phyloP scores from a whole-genome alignment of 495 filamentous ascomycete genomes.

The Penicillium simplicissimum region DNA sequence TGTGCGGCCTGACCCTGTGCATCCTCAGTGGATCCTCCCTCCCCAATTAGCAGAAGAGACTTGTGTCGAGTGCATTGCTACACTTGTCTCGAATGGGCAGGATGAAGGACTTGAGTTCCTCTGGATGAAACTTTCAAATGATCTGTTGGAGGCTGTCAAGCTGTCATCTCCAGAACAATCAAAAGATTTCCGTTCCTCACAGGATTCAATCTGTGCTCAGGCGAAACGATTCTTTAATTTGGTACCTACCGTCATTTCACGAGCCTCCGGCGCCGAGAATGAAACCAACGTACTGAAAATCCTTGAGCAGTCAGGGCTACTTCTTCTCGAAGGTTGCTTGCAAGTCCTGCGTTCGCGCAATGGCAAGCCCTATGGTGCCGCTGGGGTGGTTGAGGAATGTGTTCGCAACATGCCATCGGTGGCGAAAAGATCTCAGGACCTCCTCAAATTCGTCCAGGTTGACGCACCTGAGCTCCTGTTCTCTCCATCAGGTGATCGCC shows the following conservation, averaged over 20 bases:
- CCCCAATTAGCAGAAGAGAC: conserved; percentile 37
- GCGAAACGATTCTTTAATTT: conserved; percentile 64
- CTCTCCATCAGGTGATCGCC: conserved; percentile 53
- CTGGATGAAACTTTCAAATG: conserved; percentile 57
- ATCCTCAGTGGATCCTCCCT: conserved; percentile 52
- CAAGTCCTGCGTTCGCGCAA: conserved; percentile 58
- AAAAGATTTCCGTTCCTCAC: conserved; percentile 69
- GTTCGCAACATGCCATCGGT: conserved; percentile 45
- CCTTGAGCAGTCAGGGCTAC: conserved; percentile 30
- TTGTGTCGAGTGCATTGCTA: conserved; percentile 41
- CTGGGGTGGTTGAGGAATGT: conserved; percentile 59
- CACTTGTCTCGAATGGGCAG: conserved; percentile 28
- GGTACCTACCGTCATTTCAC: conserved; percentile 47
- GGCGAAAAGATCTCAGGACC: conserved; percentile 31
- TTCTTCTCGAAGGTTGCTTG: conserved; percentile 52
- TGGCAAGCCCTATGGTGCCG: conserved; percentile 82
- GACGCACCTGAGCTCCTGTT: conserved; percentile 53
- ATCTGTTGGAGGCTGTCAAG: conserved; percentile 61
- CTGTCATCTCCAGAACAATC: conserved; percentile 77
- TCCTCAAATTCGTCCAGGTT: conserved; percentile 46
- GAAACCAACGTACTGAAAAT: conserved; percentile 24
- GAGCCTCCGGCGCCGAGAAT: conserved; percentile 27
- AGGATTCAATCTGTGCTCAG: conserved; percentile 61
- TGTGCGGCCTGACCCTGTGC: conserved; percentile 48
- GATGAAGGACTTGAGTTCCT: conserved; percentile 38